Base-by-base conservation (phyloP, 2,329 filamentous ascomycete genomes). In the Fusarium begoniae region DNA sequence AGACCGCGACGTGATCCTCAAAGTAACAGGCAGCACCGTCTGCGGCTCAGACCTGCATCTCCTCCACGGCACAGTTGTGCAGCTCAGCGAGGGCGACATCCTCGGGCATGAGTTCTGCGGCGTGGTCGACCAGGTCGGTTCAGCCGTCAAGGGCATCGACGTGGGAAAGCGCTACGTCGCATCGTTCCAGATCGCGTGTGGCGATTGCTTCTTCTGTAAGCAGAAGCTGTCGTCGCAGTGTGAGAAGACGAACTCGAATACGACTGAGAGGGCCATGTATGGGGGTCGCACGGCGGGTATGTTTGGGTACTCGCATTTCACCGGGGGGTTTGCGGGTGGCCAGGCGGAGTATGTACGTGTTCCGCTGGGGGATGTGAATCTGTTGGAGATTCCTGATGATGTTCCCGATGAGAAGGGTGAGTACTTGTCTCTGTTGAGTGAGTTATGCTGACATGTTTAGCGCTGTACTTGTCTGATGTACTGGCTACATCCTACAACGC, bases 311-410 rank as follows among this genome's bases (percentile, higher is more conserved):
- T 91, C 90, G 6, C 92, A 94, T 79, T 94, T 97, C 79, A 95
- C 93, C 0, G 94, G 94, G 12, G 95, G 95, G 0, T 97, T 96
- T 79, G 94, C 94, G 2, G 94, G 95, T 55, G 94, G 94, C 0
- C 95, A 97, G 82, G 93, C 94, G 8, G 95, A 97, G 83, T 97
- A 94, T 78, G 92, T 95, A 1, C 89, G 94, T 13, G 94, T 97
- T 13, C 94, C 95, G 0, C 89, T 91, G 37, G 94, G 90, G 35
- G 93, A 96, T 76, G 91, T 94, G 68, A 97, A 97, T 79, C 85
- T 97, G 28, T 86, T 97, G 18, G 90, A 92, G 77, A 89, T 97
- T 11, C 94, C 95, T 4, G 91, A 93, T 61, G 88, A 89, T 74
- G 92, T 97, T 0, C 93, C 94, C 0, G 94, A 97, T 78, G 95